Evolutionary conservation across 768 basidiomycete genomes (phyloP), one percentile per base, ranked within the genome.

Genomic region (Cyclocybe aegerita): DNA sequence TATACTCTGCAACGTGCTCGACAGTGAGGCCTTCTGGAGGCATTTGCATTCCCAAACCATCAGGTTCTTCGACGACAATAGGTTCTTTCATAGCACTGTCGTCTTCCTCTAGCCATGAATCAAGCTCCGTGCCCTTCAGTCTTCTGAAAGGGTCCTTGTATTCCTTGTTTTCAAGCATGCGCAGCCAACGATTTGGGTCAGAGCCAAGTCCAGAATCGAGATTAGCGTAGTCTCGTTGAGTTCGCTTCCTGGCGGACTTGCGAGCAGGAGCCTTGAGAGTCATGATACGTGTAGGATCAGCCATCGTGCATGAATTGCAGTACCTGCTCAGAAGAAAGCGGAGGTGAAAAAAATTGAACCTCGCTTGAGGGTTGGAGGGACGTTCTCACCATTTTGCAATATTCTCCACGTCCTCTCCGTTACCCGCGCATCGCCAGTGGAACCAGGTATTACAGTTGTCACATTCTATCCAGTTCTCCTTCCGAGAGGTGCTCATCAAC

Each of bases 11-110:
- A 2, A 98, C 86, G 63, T 94, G 86, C 48, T 81, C 75, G 36
- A 97, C 89, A 0, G 84, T 86, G 48, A 95, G 80, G 48, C 80
- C 75, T 7, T 67, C 56, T 1, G 76, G 67, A 2, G 95, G 95
- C 86, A 98, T 90, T 64, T 83, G 85, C 85, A 98, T 93, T 8
- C 93, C 95, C 39, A 98, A 71, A 5, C 90, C 88, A 10, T 90
- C 87, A 2, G 88, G 82, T 6, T 74, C 67, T 65, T 87, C 85
- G 43, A 98, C 81, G 29, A 98, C 71, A 53, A 97, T 78, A 1
- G 94, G 94, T 56, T 93, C 92, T 41, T 68, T 80, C 83, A 92
- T 80, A 4, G 92, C 91, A 46, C 67, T 73, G 23, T 83, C 78
- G 58, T 92, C 87, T 11, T 66, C 76, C 53, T 86, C 82, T 17